These are phyloP conservation scores for Penicillium turbatum DNA, from an alignment of 495 filamentous ascomycete species.

Conservation along the genomic window DNA sequence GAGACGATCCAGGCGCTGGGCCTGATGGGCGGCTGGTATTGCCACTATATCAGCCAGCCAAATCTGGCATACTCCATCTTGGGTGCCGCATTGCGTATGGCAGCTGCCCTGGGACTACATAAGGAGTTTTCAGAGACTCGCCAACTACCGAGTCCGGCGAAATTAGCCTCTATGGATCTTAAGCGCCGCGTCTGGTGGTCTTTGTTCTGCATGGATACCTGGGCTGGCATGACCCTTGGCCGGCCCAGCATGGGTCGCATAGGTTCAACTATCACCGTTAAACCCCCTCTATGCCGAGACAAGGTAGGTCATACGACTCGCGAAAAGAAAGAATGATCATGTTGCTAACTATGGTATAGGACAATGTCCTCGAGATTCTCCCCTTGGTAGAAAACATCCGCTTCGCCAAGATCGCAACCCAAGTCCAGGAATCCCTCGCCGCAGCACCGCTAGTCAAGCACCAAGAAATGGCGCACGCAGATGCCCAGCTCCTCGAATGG, in stretches of 20 bases:
- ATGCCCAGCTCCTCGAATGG: slow-evolving; percentile 66
- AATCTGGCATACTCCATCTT: slow-evolving; percentile 55
- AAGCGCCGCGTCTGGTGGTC: slow-evolving; percentile 76
- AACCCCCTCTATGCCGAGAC: slow-evolving; percentile 57
- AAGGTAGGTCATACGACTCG: slow-evolving; percentile 36
- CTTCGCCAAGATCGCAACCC: slow-evolving; percentile 74
- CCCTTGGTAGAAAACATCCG: slow-evolving; percentile 73
- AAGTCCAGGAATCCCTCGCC: slow-evolving; percentile 72
- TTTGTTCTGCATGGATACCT: slow-evolving; percentile 74
- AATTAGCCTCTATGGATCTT: slow-evolving; percentile 46
- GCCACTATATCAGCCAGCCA: slow-evolving; percentile 71
- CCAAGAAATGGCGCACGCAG: slow-evolving; percentile 60
- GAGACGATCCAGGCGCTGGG: slow-evolving; percentile 65
- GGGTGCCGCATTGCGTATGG: slow-evolving; percentile 65
- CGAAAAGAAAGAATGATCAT: slow-evolving; percentile 2
- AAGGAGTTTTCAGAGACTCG: slow-evolving; percentile 55
- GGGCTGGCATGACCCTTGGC: slow-evolving; percentile 72
- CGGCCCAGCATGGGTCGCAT: slow-evolving; percentile 71
- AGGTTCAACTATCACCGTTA: slow-evolving; percentile 68
- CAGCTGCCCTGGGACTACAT: slow-evolving; percentile 68
- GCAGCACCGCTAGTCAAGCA: slow-evolving; percentile 61
- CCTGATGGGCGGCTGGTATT: slow-evolving; percentile 67
- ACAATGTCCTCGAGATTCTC: slow-evolving; percentile 54
- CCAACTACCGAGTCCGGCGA: slow-evolving; percentile 35
- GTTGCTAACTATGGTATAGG: slow-evolving; percentile 40